Evolutionary conservation across 768 basidiomycete species (phyloP).

Genomic region (Asterophora parasitica): DNA sequence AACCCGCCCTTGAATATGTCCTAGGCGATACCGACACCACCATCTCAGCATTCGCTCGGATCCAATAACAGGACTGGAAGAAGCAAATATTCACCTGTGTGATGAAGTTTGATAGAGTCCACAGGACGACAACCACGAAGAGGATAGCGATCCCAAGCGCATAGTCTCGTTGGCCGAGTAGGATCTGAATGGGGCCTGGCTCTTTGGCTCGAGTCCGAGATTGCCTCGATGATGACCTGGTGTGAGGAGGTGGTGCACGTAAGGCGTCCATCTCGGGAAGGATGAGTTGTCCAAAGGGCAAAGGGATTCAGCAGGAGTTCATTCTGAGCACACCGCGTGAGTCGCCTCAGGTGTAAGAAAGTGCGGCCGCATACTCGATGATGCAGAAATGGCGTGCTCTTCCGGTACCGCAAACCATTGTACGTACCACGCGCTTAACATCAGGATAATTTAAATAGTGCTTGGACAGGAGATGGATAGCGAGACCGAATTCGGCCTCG

Average conservation of each 20-base stretch:
- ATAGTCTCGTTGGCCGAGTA: slow-evolving; percentile 31
- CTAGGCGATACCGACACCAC: slow-evolving; percentile 21
- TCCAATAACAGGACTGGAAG: neutral
- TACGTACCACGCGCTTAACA: too few relatives aligned
- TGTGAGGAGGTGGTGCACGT: neutral
- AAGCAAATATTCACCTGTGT: slow-evolving; percentile 53
- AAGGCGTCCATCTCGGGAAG: slow-evolving; percentile 5
- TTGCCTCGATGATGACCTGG: slow-evolving; percentile 1
- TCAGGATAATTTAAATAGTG: too few relatives aligned
- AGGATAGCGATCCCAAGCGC: slow-evolving; percentile 64
- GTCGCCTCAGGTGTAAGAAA: too few relatives aligned
- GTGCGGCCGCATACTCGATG: too few relatives aligned
- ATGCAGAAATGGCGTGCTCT: too few relatives aligned
- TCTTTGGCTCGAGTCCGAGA: neutral
- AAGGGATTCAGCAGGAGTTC: neutral
- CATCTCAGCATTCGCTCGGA: neutral
- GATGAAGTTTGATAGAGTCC: slow-evolving; percentile 86
- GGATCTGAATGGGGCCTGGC: slow-evolving; percentile 2
- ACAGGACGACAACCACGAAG: slow-evolving; percentile 73
- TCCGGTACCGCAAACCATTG: too few relatives aligned
- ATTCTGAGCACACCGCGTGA: neutral
- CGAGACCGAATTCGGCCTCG: too few relatives aligned
- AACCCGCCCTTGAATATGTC: slow-evolving; percentile 58
- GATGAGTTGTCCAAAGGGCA: neutral
- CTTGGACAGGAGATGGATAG: too few relatives aligned